These are phyloP conservation scores for Capronia coronata DNA, from an alignment of 2,329 filamentous ascomycete species.

Conservation along the genomic window DNA sequence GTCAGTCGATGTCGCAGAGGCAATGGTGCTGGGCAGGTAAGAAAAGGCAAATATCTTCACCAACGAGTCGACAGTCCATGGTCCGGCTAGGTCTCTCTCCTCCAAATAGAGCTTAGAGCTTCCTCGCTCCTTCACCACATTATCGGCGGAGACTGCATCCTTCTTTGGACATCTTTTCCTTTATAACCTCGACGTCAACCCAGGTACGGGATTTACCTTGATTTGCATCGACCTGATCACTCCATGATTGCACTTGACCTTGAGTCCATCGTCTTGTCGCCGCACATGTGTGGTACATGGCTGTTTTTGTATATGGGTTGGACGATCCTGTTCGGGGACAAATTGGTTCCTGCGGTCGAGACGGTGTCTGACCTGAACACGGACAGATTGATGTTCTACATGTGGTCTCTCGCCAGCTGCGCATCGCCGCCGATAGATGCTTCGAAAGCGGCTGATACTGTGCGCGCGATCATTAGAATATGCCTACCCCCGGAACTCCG, in stretches of 20 bases:
- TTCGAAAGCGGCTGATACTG: no score
- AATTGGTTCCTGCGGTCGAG: no score
- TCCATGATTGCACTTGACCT: conserved; percentile 37
- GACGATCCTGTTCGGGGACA: conserved; percentile 20
- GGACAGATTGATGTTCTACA: no score
- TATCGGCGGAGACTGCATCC: conserved; percentile 41
- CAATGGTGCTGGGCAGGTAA: no score
- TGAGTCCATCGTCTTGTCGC: conserved; percentile 14
- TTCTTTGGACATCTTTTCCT: conserved; percentile 9
- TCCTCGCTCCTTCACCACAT: no score
- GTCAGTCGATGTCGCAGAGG: not conserved
- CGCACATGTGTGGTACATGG: no score
- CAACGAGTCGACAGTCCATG: conserved; percentile 17
- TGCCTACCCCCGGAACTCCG: no score
- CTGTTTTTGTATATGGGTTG: conserved; percentile 16
- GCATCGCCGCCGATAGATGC: no score
- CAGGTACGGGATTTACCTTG: conserved; percentile 12
- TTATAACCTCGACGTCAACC: conserved; percentile 13
- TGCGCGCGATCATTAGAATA: no score
- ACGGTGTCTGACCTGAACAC: no score
- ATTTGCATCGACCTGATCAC: conserved; percentile 7
- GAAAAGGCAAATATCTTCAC: conserved; percentile 11
- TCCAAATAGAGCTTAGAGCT: conserved; percentile 21
- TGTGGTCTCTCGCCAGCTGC: no score
- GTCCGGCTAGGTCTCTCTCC: conserved; percentile 13